Evolutionary conservation across 495 filamentous ascomycete species (phyloP).

Genomic region (Polyplosphaeria fusca): DNA sequence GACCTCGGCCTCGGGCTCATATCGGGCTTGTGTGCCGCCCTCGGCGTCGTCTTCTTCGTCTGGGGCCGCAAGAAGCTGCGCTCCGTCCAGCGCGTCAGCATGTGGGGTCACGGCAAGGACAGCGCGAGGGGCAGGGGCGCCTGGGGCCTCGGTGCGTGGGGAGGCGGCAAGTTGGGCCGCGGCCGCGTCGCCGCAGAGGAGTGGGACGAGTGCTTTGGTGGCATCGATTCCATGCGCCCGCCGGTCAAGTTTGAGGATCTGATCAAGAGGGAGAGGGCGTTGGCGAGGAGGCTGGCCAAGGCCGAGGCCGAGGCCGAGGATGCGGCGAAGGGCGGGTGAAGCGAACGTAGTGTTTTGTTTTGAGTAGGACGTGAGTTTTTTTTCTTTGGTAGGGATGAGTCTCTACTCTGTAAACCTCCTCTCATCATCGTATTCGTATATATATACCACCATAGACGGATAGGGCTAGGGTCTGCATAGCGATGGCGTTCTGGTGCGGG

Average conservation of each 20-base stretch:
- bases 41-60: constrained; percentile 70
- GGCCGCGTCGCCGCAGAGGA: not conserved
- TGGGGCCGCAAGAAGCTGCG: constrained; percentile 80
- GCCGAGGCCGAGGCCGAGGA: constrained; percentile 22
- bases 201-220: constrained; percentile 6
- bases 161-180: not conserved
- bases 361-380: not conserved
- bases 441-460: not conserved
- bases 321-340: not conserved
- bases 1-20: constrained; percentile 80
- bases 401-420: not conserved
- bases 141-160: constrained; percentile 23
- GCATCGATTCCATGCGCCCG: constrained; percentile 3
- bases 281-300: constrained; percentile 18
- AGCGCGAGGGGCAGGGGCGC: constrained; percentile 1
- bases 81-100: constrained; percentile 84
- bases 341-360: not conserved
- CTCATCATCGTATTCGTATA: not conserved
- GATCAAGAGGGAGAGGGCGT: constrained; percentile 19
- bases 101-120: constrained; percentile 53
- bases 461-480: not conserved
- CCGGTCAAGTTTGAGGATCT: constrained; percentile 15
- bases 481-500: constrained; percentile 4
- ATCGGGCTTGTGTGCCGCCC: constrained; percentile 63
- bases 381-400: not conserved